Evolutionary conservation across 306 rosid species (phyloP).

Genomic region (Malus asiatica): DNA sequence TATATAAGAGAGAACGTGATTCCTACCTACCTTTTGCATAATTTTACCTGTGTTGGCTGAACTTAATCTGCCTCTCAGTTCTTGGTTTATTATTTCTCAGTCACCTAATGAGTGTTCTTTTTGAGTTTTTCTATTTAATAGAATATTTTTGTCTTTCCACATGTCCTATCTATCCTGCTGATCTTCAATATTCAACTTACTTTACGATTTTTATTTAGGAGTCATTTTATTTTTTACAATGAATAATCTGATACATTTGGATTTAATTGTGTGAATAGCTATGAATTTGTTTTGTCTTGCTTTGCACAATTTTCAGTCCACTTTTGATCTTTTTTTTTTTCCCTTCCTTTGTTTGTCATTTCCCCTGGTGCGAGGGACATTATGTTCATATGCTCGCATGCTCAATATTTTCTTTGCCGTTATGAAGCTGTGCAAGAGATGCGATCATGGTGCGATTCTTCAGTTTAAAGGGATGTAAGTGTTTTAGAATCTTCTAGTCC

Average conservation of each 20-base stretch:
- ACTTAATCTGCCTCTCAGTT: too few relatives aligned
- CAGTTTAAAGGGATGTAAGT: background rate
- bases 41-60: slow-evolving; percentile 3
- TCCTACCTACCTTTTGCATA: background rate
- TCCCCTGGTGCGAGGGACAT: slow-evolving; percentile 39
- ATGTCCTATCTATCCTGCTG: background rate
- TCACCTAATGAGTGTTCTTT: background rate
- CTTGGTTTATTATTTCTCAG: background rate
- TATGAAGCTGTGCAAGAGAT: slow-evolving; percentile 21
- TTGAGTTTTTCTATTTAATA: background rate
- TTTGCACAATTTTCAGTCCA: slow-evolving; percentile 13
- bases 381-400: slow-evolving; percentile 37
- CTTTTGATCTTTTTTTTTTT: slow-evolving; percentile 27
- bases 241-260: background rate
- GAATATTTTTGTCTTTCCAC: background rate
- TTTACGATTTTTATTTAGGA: too few relatives aligned
- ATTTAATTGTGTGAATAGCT: background rate
- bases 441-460: background rate
- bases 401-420: slow-evolving; percentile 28
- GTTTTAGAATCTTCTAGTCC: background rate
- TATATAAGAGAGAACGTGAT: slow-evolving; percentile 47
- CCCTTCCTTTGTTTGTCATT: slow-evolving; percentile 19
- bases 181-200: too few relatives aligned
- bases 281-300: slow-evolving; percentile 2
- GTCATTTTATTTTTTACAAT: too few relatives aligned